Evolutionary conservation across 2,329 filamentous ascomycete genomes (phyloP).

Genomic region (Clonostachys byssicola): DNA sequence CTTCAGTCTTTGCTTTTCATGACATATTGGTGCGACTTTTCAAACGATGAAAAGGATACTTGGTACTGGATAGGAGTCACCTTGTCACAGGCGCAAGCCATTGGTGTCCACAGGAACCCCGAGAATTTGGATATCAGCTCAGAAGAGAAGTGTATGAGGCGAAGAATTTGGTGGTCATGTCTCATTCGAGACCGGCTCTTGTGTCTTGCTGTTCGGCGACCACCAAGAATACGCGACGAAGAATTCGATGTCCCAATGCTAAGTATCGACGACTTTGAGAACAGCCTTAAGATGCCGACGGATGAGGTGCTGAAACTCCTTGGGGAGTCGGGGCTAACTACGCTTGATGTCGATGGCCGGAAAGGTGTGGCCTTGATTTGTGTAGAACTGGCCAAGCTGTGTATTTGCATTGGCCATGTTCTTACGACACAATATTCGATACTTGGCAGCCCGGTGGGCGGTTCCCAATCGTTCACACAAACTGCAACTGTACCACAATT

Average conservation of each 20-base stretch:
- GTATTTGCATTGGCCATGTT: conserved; percentile 68
- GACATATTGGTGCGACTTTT: conserved; percentile 68
- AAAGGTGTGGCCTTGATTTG: conserved; percentile 34
- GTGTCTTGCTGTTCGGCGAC: conserved; percentile 87
- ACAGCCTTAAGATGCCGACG: conserved; percentile 53
- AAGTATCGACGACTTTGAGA: conserved; percentile 78
- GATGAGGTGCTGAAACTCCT: conserved; percentile 41
- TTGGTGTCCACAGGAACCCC: conserved; percentile 70
- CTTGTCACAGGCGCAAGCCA: conserved; percentile 87
- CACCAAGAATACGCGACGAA: conserved; percentile 87
- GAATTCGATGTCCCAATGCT: conserved; percentile 95
- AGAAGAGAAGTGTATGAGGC: conserved; percentile 78
- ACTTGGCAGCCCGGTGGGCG: too few species aligned
- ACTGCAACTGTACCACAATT: too few species aligned
- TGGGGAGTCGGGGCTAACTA: conserved; percentile 69
- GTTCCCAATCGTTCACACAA: too few species aligned
- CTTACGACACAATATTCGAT: too few species aligned
- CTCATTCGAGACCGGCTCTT: conserved; percentile 94
- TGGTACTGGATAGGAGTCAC: conserved; percentile 99
- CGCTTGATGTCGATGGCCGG: conserved; percentile 42
- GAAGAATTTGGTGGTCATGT: conserved; percentile 96
- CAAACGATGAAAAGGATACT: conserved; percentile 93
- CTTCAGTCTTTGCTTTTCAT: conserved; percentile 87
- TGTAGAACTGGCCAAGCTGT: conserved; percentile 86
- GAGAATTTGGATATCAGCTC: conserved; percentile 47